Evolutionary conservation across 208 protist species (phyloP).

Genomic region (Trypanosoma platydactyli): DNA sequence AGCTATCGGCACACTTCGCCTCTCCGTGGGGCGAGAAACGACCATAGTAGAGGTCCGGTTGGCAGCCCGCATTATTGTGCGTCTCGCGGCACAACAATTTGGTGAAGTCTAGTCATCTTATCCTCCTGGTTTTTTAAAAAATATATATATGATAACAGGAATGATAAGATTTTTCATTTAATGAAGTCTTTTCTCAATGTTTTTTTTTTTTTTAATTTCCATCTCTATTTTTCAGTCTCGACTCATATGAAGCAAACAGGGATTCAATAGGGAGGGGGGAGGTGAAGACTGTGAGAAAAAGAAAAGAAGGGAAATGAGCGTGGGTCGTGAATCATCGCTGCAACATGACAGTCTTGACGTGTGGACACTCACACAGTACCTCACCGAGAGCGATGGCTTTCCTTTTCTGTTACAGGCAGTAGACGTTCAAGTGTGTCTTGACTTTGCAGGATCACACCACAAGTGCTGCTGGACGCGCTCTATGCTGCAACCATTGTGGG

Average conservation of each 20-base stretch:
- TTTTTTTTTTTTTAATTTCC: neutral
- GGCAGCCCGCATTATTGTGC: constrained; percentile 70
- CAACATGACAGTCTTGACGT: neutral
- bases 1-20: constrained; percentile 72
- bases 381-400: constrained; percentile 14
- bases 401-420: constrained; percentile 16
- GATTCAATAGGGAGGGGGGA: neutral
- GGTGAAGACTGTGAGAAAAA: neutral
- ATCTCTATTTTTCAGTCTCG: neutral
- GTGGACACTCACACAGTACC: constrained; percentile 19
- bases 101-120: constrained; percentile 29
- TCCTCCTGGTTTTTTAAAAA: neutral
- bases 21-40: constrained; percentile 70
- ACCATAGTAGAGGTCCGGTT: constrained; percentile 69
- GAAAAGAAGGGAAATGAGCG: neutral
- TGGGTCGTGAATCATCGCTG: neutral
- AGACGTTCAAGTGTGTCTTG: constrained; percentile 23
- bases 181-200: neutral
- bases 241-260: no score
- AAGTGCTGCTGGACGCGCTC: constrained; percentile 63
- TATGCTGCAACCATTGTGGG: constrained; percentile 42
- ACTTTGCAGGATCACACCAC: constrained; percentile 34
- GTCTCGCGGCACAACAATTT: constrained; percentile 77
- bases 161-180: neutral
- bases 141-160: neutral